A percentile compares a stretch with the other conserved stretches of the same genome.
Conservation (phyloP, 305 asterid species). For the Nicotiana rustica region DNA sequence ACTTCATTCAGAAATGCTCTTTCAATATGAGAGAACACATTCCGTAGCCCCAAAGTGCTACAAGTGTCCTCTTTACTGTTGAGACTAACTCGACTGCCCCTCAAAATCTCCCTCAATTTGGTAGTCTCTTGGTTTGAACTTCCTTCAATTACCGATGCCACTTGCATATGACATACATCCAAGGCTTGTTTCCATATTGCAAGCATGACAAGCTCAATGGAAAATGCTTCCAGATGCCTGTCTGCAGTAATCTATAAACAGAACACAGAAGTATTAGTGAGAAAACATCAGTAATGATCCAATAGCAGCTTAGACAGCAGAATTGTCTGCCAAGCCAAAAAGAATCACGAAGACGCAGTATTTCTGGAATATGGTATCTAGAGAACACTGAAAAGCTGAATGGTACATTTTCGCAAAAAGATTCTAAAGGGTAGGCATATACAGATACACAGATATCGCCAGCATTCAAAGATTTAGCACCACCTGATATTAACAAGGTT, state of each 20-base stretch:
- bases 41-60: conserved; percentile 46
- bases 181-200: conserved; percentile 94
- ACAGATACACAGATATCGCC: conserved; percentile 8
- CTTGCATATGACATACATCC: conserved; percentile 71
- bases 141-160: conserved; percentile 67
- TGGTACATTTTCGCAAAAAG: not conserved
- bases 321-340: not conserved
- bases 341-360: not conserved
- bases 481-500: not conserved
- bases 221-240: conserved; percentile 78
- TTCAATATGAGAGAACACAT: conserved; percentile 62
- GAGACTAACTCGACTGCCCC: conserved; percentile 37
- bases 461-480: conserved; percentile 17
- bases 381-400: not conserved
- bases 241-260: conserved; percentile 57
- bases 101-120: conserved; percentile 44
- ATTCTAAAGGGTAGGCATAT: conserved; percentile 5
- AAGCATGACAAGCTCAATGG: conserved; percentile 83
- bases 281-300: not conserved
- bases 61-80: conserved; percentile 50
- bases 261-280: conserved; percentile 10
- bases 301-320: not conserved
- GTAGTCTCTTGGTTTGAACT: conserved; percentile 51
- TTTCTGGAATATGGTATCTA: not conserved
- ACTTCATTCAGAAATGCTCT: conserved; percentile 80